Conservation (phyloP, 306 rosid species). For the Acacia confusa region DNA sequence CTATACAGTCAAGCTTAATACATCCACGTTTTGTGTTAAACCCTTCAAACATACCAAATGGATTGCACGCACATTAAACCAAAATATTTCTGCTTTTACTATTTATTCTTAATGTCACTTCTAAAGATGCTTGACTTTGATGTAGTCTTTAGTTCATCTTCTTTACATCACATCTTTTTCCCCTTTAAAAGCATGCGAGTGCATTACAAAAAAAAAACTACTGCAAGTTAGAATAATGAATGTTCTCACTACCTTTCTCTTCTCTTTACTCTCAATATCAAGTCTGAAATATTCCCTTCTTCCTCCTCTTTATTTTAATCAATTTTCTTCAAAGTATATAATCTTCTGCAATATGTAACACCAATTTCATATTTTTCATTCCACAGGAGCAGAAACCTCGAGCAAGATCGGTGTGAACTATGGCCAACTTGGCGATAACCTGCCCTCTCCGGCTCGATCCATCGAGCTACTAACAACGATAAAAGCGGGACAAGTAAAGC, state of each 20-base stretch:
- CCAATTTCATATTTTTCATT: neutral
- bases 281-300: conserved; percentile 23
- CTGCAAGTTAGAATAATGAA: conserved; percentile 32
- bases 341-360: neutral
- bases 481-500: conserved; percentile 60
- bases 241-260: conserved; percentile 36
- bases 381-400: conserved; percentile 50
- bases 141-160: neutral
- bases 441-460: conserved; percentile 58
- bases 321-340: neutral
- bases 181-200: neutral
- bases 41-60: neutral
- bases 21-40: neutral
- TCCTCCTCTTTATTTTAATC: neutral
- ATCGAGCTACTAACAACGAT: conserved; percentile 51
- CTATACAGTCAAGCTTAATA: neutral
- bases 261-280: conserved; percentile 44
- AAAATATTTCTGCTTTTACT: neutral
- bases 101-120: conserved; percentile 6
- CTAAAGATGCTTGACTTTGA: conserved; percentile 40
- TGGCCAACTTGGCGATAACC: conserved; percentile 70
- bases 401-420: conserved; percentile 77
- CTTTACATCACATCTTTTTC: neutral
- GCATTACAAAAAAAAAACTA: neutral
- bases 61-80: neutral